These are phyloP conservation scores for Saussurea involucrata DNA, from an alignment of 129 eudicot species.

Conservation along the genomic window DNA sequence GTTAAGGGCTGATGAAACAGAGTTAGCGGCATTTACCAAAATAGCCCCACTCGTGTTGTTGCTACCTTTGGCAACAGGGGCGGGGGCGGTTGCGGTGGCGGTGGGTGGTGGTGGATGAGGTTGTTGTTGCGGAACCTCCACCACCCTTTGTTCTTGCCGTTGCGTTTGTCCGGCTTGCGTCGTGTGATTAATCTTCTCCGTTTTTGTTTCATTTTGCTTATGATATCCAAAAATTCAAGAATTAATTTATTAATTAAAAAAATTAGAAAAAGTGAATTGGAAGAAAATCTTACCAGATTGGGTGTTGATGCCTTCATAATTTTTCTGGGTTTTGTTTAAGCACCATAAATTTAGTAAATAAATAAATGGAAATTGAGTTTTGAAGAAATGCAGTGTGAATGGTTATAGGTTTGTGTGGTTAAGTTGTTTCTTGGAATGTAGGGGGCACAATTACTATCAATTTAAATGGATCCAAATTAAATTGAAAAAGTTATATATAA, in stretches of 20 bases:
- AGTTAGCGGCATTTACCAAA: conserved; percentile 61
- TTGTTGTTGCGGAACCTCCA: conserved; percentile 25
- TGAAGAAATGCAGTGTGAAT: conserved; percentile 12
- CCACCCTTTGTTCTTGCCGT: conserved; percentile 31
- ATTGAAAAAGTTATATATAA: background rate
- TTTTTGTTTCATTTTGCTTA: conserved; percentile 14
- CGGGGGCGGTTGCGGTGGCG: background rate
- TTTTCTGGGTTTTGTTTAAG: background rate
- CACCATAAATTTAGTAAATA: conserved; percentile 7
- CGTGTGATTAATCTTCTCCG: conserved; percentile 26
- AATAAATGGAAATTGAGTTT: background rate
- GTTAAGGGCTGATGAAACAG: conserved; percentile 56
- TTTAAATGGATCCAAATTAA: conserved; percentile 8
- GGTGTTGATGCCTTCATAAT: conserved; percentile 21
- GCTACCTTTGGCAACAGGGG: conserved; percentile 15
- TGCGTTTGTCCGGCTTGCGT: conserved; percentile 35
- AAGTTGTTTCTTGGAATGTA: conserved; percentile 17
- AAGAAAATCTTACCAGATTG: conserved; percentile 15
- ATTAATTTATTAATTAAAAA: background rate
- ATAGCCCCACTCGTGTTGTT: conserved; percentile 41
- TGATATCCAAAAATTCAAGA: conserved; percentile 8
- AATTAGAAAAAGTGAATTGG: background rate
- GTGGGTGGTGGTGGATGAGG: conserved; percentile 14
- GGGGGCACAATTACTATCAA: conserved; percentile 7
- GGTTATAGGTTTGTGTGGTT: conserved; percentile 23